Evolutionary conservation across 2,329 filamentous ascomycete genomes (phyloP).

Genomic region (Lomentospora prolificans): DNA sequence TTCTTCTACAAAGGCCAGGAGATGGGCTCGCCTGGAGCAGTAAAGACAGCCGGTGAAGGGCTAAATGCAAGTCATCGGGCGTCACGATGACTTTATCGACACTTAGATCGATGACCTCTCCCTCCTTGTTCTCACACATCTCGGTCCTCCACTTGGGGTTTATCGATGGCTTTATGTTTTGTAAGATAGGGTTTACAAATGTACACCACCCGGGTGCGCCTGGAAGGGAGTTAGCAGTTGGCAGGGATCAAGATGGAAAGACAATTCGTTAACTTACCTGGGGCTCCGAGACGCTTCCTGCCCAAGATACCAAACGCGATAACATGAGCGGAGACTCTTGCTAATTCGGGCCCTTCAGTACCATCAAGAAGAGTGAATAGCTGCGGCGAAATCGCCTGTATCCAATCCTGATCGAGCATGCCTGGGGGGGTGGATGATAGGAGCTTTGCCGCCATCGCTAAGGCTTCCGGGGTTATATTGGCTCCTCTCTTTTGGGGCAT

Average conservation of each 20-base stretch:
- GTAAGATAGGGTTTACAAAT: slow-evolving; percentile 50
- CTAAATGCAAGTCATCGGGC: slow-evolving; percentile 34
- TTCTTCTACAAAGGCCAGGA: slow-evolving; percentile 51
- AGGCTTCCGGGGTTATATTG: slow-evolving; percentile 57
- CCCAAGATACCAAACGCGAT: slow-evolving; percentile 60
- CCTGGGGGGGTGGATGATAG: slow-evolving; percentile 48
- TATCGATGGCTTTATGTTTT: slow-evolving; percentile 36
- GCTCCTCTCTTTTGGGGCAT: slow-evolving; percentile 46
- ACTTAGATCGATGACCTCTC: slow-evolving; percentile 36
- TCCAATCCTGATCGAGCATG: slow-evolving; percentile 48
- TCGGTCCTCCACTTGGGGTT: neutral
- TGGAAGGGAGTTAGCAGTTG: slow-evolving; percentile 13
- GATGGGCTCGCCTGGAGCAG: slow-evolving; percentile 56
- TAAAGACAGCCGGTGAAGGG: slow-evolving; percentile 44
- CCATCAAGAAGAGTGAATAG: slow-evolving; percentile 54
- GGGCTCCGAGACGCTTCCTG: slow-evolving; percentile 52
- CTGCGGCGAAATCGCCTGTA: slow-evolving; percentile 49
- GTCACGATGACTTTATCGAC: slow-evolving; percentile 33
- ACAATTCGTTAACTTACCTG: slow-evolving; percentile 28
- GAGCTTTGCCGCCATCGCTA: slow-evolving; percentile 52
- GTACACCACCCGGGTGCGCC: slow-evolving; percentile 51
- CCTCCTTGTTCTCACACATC: slow-evolving; percentile 17
- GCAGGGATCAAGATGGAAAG: neutral
- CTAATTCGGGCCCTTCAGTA: slow-evolving; percentile 43
- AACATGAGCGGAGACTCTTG: slow-evolving; percentile 49